Base-by-base conservation (phyloP, 805 yeast species). In the Saccharomycopsis sp. region DNA sequence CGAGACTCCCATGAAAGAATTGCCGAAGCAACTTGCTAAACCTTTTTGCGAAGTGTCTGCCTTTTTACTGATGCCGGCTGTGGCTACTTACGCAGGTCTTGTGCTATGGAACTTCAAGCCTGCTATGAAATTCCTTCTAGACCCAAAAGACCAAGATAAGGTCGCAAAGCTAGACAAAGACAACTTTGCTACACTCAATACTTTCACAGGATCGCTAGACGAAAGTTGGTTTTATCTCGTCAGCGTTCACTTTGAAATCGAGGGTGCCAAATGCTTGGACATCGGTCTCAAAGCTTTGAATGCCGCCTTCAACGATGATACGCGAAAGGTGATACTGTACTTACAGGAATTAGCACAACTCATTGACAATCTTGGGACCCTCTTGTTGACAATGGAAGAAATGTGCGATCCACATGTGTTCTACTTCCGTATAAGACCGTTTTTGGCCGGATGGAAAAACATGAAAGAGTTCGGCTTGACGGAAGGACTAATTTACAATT, bases 381-480 rank as follows among this genome's bases (percentile, higher is more conserved):
- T 88, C 1, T 72, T 92, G 64, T 81, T 85, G 81, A 79, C 80
- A 64, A 87, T 91, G 94, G 91, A 88, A 66, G 96, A 91, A 64
- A 87, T 87, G 87, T 89, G 97, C 70, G 97, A 91, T 67, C 97
- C 98, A 2, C 95, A 90, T 68, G 84, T 87, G 2, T 91, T 92
- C 69, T 91, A 89, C 71, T 88, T 80, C 74, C 80, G 92, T 60
- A 79, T 91, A 51, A 79, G 98, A 66, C 97, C 97, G 0, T 91
- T 80, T 65, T 74, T 92, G 62, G 97, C 97, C 0, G 98, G 97
- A 1, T 92, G 97, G 95, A 84, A 84, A 67, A 89, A 89, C 66
- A 91, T 92, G 97, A 82, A 80, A 24, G 89, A 82, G 57, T 91
- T 85, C 1, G 97, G 97, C 0, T 76, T 91, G 58, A 83, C 84